These are phyloP conservation scores for Cucumis cinereus DNA, from an alignment of 306 rosid genomes.

Conservation along the genomic window DNA sequence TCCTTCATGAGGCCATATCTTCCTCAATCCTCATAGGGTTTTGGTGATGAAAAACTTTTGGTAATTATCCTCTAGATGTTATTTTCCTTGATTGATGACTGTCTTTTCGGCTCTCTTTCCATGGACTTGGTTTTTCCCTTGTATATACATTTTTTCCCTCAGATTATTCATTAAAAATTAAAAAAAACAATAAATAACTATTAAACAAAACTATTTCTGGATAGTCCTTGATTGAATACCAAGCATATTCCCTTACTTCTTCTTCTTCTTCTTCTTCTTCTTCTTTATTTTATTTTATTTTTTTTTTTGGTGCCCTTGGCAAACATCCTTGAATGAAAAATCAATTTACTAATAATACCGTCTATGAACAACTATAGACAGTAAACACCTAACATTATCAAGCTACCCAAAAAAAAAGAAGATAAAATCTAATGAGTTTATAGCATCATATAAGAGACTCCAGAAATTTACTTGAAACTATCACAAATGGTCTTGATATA, in stretches of 20 bases:
- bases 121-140: not conserved
- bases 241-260: not conserved
- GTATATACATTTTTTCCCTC: not conserved
- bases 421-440: not conserved
- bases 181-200: not conserved
- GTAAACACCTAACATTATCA: not conserved
- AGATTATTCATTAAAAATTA: no score
- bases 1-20: not conserved
- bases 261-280: no score
- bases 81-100: not conserved
- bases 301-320: no score
- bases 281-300: no score
- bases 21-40: not conserved
- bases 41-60: not conserved
- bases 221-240: not conserved
- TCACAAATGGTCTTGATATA: not conserved
- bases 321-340: not conserved
- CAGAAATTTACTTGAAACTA: not conserved
- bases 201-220: not conserved
- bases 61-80: not conserved
- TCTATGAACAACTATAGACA: not conserved
- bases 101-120: not conserved
- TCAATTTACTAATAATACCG: not conserved
- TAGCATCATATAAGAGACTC: not conserved
- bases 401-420: not conserved